phyloP scores from a whole-genome alignment of 2,329 filamentous ascomycete species.

The Rhynchosporium agropyri region DNA sequence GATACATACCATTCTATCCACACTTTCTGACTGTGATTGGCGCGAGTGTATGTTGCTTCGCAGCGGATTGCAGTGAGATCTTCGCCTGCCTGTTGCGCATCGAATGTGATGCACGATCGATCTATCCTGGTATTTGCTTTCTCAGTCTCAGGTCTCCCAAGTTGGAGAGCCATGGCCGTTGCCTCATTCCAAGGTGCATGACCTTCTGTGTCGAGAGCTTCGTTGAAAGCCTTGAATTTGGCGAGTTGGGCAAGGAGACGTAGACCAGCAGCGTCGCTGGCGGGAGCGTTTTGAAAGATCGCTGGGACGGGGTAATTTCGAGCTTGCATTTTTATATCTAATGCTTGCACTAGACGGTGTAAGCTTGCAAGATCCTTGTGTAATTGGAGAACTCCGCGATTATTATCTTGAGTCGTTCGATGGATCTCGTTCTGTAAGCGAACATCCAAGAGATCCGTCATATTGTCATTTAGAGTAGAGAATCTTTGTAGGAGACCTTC shows the following conservation, averaged over 20 bases:
- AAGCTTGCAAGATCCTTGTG: slow-evolving; percentile 52
- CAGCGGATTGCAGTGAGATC: slow-evolving; percentile 10
- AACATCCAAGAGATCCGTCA: slow-evolving; percentile 52
- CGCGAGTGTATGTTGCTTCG: slow-evolving; percentile 11
- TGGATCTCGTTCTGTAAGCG: slow-evolving; percentile 52
- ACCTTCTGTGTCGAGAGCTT: slow-evolving; percentile 47
- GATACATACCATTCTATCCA: slow-evolving; percentile 49
- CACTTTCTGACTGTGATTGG: slow-evolving; percentile 34
- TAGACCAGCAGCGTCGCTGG: slow-evolving; percentile 46
- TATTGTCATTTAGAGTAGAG: slow-evolving; percentile 50
- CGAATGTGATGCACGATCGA: slow-evolving; percentile 2
- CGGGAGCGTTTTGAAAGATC: slow-evolving; percentile 33
- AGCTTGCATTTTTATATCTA: slow-evolving; percentile 49
- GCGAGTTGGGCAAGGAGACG: slow-evolving; percentile 49
- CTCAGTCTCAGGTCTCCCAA: slow-evolving; percentile 38
- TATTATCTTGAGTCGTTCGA: slow-evolving; percentile 52
- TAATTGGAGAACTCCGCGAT: slow-evolving; percentile 50
- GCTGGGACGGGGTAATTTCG: slow-evolving; percentile 24
- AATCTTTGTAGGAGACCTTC: slow-evolving; percentile 50
- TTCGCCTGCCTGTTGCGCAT: not conserved
- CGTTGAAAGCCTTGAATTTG: slow-evolving; percentile 56
- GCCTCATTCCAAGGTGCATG: slow-evolving; percentile 44
- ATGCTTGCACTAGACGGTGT: slow-evolving; percentile 49
- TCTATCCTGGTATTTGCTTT: slow-evolving; percentile 15
- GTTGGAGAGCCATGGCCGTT: slow-evolving; percentile 46